Evolutionary conservation across 1,284 basidiomycete genomes (phyloP).

Genomic region (Vanrija sp.): DNA sequence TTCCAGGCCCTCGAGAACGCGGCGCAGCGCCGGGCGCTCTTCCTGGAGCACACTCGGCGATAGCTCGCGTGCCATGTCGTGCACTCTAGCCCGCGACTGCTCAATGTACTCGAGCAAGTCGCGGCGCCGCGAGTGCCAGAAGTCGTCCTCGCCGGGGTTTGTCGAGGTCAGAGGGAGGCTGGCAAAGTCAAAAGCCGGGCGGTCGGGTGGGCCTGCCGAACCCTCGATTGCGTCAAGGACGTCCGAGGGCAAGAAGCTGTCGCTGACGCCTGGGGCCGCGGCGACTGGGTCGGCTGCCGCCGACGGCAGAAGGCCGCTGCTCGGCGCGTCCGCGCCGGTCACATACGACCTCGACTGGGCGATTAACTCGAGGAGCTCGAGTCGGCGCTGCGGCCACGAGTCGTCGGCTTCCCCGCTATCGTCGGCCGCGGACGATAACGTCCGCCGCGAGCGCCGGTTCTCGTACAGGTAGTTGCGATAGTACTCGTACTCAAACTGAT

Average conservation of each 20-base stretch:
- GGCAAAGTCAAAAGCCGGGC: too few relatives aligned
- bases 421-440: background rate
- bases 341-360: background rate
- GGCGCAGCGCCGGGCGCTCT: slow-evolving; percentile 4
- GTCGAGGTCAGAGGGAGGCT: background rate
- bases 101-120: slow-evolving; percentile 1
- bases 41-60: background rate
- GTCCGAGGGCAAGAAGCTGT: background rate
- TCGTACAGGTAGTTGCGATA: slow-evolving; percentile 13
- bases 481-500: slow-evolving; percentile 11
- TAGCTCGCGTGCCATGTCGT: slow-evolving; percentile 3
- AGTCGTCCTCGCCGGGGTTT: background rate
- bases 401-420: background rate
- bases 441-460: background rate
- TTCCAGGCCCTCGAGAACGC: slow-evolving; percentile 5
- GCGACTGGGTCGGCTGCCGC: too few relatives aligned
- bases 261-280: too few relatives aligned
- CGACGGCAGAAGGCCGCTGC: too few relatives aligned
- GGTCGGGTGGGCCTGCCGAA: too few relatives aligned
- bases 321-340: background rate
- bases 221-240: background rate
- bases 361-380: slow-evolving; percentile 8
- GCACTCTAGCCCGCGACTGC: slow-evolving; percentile 3
- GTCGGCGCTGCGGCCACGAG: slow-evolving; percentile 3
- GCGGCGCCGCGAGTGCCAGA: background rate